phyloP scores from a whole-genome alignment of 1,139 yeast species.

The Yamadazyma blattariae region DNA sequence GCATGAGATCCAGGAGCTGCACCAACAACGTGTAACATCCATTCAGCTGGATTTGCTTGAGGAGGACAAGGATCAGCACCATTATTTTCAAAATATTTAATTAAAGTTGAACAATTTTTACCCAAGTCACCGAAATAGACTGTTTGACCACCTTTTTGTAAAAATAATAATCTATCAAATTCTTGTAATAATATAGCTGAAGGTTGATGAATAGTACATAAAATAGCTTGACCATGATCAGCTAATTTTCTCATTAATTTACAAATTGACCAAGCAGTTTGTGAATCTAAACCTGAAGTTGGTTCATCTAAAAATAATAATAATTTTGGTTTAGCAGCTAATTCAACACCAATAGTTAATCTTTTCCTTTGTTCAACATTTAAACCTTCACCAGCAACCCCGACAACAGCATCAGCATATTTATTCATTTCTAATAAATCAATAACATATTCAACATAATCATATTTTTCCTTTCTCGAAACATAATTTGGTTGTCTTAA shows the following conservation, averaged over 20 bases:
- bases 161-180: conserved; percentile 69
- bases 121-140: conserved; percentile 84
- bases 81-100: conserved; percentile 62
- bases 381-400: conserved; percentile 74
- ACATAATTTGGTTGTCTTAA: conserved; percentile 64
- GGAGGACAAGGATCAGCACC: conserved; percentile 69
- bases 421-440: conserved; percentile 66
- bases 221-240: conserved; percentile 74
- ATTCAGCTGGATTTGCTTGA: conserved; percentile 76
- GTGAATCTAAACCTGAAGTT: conserved; percentile 90
- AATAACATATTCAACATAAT: conserved; percentile 69
- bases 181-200: conserved; percentile 72
- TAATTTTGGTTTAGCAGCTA: conserved; percentile 82
- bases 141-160: conserved; percentile 73
- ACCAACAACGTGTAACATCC: conserved; percentile 79
- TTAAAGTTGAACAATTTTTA: conserved; percentile 56
- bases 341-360: conserved; percentile 78
- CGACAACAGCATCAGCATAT: conserved; percentile 80
- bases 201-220: conserved; percentile 82
- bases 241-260: conserved; percentile 74
- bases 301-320: conserved; percentile 85
- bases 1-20: conserved; percentile 79
- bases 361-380: conserved; percentile 87
- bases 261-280: conserved; percentile 86
- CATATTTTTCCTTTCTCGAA: conserved; percentile 57